phyloP scores from a whole-genome alignment of 2,329 filamentous ascomycete genomes.

The Chaetomiaceae sp. region DNA sequence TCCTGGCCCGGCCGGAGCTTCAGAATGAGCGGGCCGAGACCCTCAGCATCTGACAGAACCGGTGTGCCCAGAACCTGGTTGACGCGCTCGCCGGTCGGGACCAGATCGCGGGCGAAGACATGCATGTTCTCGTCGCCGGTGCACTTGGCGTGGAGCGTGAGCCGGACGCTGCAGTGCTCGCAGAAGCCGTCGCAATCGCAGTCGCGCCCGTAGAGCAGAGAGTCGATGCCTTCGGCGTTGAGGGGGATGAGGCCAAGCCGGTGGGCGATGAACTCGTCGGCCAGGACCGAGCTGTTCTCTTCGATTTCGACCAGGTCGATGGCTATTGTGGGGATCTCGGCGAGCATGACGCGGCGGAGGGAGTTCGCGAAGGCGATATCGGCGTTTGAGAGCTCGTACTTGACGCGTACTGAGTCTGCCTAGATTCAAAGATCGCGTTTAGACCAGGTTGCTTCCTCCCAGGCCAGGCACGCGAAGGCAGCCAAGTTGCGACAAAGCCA shows the following conservation, averaged over 20 bases:
- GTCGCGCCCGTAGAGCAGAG: constrained; percentile 82
- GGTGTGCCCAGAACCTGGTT: constrained; percentile 75
- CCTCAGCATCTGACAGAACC: constrained; percentile 77
- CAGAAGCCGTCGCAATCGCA: constrained; percentile 97
- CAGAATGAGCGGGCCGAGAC: constrained; percentile 77
- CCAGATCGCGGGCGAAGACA: constrained; percentile 86
- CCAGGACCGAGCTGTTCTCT: constrained; percentile 89
- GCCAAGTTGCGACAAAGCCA: constrained; percentile 17
- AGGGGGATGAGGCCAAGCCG: constrained; percentile 87
- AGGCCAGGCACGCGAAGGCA: neutral
- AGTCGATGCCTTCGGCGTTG: constrained; percentile 75
- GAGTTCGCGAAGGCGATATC: constrained; percentile 92
- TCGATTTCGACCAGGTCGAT: constrained; percentile 94
- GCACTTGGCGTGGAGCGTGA: constrained; percentile 81
- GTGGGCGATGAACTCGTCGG: constrained; percentile 93
- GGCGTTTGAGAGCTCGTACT: constrained; percentile 87
- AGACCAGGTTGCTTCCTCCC: constrained; percentile 16
- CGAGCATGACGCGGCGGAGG: constrained; percentile 82
- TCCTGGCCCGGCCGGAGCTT: constrained; percentile 90
- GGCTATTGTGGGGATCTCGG: constrained; percentile 90
- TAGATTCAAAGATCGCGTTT: constrained; percentile 35
- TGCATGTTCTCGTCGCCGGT: constrained; percentile 84
- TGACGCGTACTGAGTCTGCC: constrained; percentile 76
- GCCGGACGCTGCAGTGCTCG: constrained; percentile 80
- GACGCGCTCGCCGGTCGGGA: constrained; percentile 63